Evolutionary conservation across 805 yeast genomes (phyloP).

Genomic region (Candida qinlingensis): DNA sequence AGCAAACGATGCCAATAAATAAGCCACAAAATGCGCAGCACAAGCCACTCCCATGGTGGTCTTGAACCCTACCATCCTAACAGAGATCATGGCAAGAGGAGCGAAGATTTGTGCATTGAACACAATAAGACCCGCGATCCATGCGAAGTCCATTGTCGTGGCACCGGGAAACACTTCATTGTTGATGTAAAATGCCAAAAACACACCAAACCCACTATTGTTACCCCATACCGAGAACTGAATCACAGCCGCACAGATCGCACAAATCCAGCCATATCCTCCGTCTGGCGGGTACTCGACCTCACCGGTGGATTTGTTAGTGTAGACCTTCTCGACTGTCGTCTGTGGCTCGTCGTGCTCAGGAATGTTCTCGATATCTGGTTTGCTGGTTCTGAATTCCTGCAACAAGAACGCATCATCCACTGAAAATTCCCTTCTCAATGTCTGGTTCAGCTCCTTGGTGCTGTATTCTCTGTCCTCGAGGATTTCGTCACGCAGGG

Average conservation of each 20-base stretch:
- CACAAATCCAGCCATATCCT: conserved; percentile 66
- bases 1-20: conserved; percentile 56
- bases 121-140: conserved; percentile 64
- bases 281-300: conserved; percentile 50
- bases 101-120: conserved; percentile 49
- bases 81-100: conserved; percentile 48
- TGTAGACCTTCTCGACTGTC: conserved; percentile 28
- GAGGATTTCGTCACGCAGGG: not conserved
- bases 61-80: conserved; percentile 46
- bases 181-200: conserved; percentile 51
- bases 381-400: not conserved
- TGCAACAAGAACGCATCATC: conserved; percentile 4
- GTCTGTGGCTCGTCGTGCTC: not conserved
- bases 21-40: conserved; percentile 45
- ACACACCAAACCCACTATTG: conserved; percentile 52
- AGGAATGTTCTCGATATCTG: not conserved
- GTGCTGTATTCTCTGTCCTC: conserved; percentile 2
- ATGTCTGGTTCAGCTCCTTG: conserved; percentile 8
- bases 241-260: conserved; percentile 42
- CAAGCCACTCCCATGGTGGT: conserved; percentile 45
- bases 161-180: conserved; percentile 49
- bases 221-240: conserved; percentile 72
- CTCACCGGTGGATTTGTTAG: conserved; percentile 30
- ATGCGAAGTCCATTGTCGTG: conserved; percentile 52
- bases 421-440: conserved; percentile 9